phyloP scores from a whole-genome alignment of 805 yeast species.

The Komagataella mondaviorum region DNA sequence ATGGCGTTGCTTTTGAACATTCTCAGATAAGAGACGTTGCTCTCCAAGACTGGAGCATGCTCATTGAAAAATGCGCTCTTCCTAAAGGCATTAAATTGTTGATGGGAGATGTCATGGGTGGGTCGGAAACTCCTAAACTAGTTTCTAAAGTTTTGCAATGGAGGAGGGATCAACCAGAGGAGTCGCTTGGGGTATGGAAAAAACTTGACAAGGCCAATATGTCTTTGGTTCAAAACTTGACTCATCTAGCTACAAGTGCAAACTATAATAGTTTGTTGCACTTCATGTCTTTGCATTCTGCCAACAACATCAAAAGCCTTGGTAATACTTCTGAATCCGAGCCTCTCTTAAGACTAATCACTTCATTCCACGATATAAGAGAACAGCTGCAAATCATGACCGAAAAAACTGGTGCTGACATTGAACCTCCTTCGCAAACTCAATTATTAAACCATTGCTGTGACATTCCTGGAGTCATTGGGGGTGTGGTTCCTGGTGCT shows the following conservation, averaged over 20 bases:
- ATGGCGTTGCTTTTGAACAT: conserved; percentile 19
- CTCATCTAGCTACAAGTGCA: conserved; percentile 20
- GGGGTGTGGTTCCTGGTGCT: conserved; percentile 98
- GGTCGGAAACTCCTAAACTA: conserved; percentile 88
- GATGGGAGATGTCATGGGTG: conserved; percentile 91
- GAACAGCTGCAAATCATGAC: conserved; percentile 47
- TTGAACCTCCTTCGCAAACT: conserved; percentile 79
- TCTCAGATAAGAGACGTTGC: conserved; percentile 21
- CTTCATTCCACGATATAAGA: conserved; percentile 39
- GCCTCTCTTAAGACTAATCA: conserved; percentile 20
- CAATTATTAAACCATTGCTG: conserved; percentile 44
- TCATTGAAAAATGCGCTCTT: conserved; percentile 37
- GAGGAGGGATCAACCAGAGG: conserved; percentile 39
- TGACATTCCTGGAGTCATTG: conserved; percentile 59
- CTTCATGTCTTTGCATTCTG: conserved; percentile 7
- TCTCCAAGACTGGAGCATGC: conserved; percentile 47
- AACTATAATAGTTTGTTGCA: conserved; percentile 19
- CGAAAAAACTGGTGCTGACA: conserved; percentile 57
- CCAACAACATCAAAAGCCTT: conserved; percentile 3
- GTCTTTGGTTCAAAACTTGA: conserved; percentile 35
- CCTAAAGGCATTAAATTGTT: conserved; percentile 60
- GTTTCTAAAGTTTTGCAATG: conserved; percentile 67
- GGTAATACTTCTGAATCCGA: conserved; percentile 3
- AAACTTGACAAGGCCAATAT: conserved; percentile 46
- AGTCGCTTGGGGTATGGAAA: conserved; percentile 37